These are phyloP conservation scores for Umbelopsis sp. DNA, from an alignment of 371 early-diverging fungal species.

Conservation along the genomic window DNA sequence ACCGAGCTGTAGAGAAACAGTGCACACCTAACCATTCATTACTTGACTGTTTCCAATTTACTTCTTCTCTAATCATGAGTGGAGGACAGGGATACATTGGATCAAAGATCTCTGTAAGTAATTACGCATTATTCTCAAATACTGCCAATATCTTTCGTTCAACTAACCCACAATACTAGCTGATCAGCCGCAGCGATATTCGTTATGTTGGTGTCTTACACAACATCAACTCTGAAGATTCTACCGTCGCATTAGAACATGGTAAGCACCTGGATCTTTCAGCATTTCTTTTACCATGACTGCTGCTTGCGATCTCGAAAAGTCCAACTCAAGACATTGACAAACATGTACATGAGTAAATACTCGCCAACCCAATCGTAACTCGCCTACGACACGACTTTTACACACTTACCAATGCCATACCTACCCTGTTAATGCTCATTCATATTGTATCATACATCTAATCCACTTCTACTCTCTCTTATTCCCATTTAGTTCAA, in stretches of 20 bases:
- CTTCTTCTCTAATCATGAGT: conserved; percentile 45
- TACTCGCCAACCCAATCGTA: too few relatives aligned
- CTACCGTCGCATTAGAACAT: conserved; percentile 90
- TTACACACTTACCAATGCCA: background rate
- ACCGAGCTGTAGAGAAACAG: background rate
- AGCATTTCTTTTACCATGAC: background rate
- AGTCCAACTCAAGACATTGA: too few relatives aligned
- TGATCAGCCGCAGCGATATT: conserved; percentile 90
- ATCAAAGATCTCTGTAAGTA: conserved; percentile 67
- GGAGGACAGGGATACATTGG: conserved; percentile 69
- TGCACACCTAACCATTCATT: background rate
- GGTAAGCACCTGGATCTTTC: conserved; percentile 46
- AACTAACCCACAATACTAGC: conserved; percentile 32
- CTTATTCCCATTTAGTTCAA: conserved; percentile 53
- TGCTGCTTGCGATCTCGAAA: too few relatives aligned
- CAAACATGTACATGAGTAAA: too few relatives aligned
- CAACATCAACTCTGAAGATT: conserved; percentile 85
- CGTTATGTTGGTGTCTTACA: conserved; percentile 91
- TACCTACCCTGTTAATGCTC: background rate
- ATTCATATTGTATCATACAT: background rate
- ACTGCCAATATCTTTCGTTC: background rate
- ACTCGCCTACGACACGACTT: too few relatives aligned
- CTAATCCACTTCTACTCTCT: background rate
- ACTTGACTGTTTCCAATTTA: background rate
- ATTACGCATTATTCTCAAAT: background rate